Percentiles rank a stretch among this genome's conserved stretches.
phyloP scores from a whole-genome alignment of 2,329 filamentous ascomycete genomes.

The Trichoderma hamatum region DNA sequence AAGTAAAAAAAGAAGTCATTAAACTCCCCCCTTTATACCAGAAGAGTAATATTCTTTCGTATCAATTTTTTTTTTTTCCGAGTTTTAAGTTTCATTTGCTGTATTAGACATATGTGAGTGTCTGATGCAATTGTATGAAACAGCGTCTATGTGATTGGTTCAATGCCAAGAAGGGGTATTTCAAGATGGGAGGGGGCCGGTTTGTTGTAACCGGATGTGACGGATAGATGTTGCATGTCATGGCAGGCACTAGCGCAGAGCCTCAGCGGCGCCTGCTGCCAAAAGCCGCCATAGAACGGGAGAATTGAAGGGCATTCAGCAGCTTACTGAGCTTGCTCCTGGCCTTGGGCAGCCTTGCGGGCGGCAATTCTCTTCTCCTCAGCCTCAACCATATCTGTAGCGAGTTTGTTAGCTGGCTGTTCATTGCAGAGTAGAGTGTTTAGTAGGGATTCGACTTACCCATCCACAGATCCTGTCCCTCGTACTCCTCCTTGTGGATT shows the following conservation, averaged over 20 bases:
- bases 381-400: conserved; percentile 76
- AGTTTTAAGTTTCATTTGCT: background rate
- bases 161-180: background rate
- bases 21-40: background rate
- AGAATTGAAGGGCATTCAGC: conserved; percentile 15
- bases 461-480: conserved; percentile 92
- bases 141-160: background rate
- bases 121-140: background rate
- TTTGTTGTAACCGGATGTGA: conserved; percentile 8
- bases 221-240: conserved; percentile 10
- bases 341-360: conserved; percentile 38
- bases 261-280: background rate
- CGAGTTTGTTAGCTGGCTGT: conserved; percentile 27
- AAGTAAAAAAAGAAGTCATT: background rate
- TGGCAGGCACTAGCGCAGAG: conserved; percentile 11
- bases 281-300: conserved; percentile 10
- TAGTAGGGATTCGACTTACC: conserved; percentile 51
- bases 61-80: background rate
- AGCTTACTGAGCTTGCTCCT: conserved; percentile 25
- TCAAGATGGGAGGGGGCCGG: background rate
- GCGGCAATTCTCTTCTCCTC: conserved; percentile 66
- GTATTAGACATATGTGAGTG: conserved; percentile 12
- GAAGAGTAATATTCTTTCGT: background rate
- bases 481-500: conserved; percentile 83
- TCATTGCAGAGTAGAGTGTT: background rate